Base-by-base conservation (phyloP, 1,284 basidiomycete genomes). In the Tilletia walkeri region DNA sequence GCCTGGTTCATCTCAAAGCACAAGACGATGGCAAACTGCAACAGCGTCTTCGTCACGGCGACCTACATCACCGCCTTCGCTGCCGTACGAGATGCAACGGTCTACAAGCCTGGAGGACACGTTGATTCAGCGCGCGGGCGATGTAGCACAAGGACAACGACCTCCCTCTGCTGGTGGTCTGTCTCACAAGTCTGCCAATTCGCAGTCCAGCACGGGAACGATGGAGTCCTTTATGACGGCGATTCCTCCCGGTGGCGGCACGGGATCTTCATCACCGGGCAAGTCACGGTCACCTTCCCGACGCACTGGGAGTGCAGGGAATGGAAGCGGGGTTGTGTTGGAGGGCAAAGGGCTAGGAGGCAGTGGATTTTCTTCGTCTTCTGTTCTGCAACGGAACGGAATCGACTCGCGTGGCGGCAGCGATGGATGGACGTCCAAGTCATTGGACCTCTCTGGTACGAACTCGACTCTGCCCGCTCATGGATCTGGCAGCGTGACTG, bases 21-120 rank as follows among this genome's bases (percentile, higher is more conserved):
- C 59, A 12, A 24, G 59, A 18, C 30, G 59, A 39, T 38, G 30
- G 59, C 59, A 63, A 36, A 63, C 59, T 6, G 59, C 59, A 6
- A 34, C 30, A 16, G 36, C 20, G 30, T 18, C 59, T 14, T 63
- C 30, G 14, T 38, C 59, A 16, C 30, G 36, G 38, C 34, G 30
- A 20, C 59, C 59, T 9, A 34, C 36, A 5, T 63, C 59, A 4
- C 59, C 59, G 5, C 59, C 59, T 10, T 41, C 34, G 34, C 34
- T 63, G 12, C 59, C 59, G n/a, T 63, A 39, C 36, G 59, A 34
- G 3, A 41, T 63, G 36, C 59, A 63, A 36, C 30, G 59, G 36
- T 63, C 59, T 16, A 63, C 59, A 4, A 63, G 59, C 34, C 36
- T 63, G 59, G 59, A 63, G 36, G 59, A 63, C 38, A 41, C 18